Base-by-base conservation (phyloP, 78 protist genomes). In the slime mould (Dictyostelium discoideum) region DNA sequence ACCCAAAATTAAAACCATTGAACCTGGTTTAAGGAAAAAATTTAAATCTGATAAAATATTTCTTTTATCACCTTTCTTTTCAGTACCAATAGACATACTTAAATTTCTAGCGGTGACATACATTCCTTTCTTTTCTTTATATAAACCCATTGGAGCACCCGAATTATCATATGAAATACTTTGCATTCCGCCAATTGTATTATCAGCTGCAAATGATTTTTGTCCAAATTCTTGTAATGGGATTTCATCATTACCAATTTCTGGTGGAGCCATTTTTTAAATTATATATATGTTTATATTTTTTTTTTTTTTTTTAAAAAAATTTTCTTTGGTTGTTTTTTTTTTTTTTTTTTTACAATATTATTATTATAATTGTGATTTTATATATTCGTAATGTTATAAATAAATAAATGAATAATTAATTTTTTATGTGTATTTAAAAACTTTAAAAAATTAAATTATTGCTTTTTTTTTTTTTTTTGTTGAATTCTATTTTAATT, bases 11-110 rank as follows among this genome's bases (percentile, higher is more conserved):
- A 87, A 80, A 29, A 82, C 87, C 96, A 93, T 93, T 67, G 92
- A 86, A 72, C 96, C 96, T 18, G 96, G 96, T 77, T 85, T 92
- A 72, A 92, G 76, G 72, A 92, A 85, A 85, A 92, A 92, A 80
- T 83, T 92, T 69, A 89, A 54, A 81, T 89, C 94, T 32, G 13
- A 4, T 80, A 89, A 46, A 32, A 89, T 81, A 67, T 78, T 67
- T 67, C 72, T 89, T 22, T 6, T 6, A 69, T 85, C 42, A 29
- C 54, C 40, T 26, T 87, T 79, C 63, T 87, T 87, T 26, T 46
- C 93, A 16, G 86, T 10, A 26, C 93, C 93, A 11, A 89, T 86
- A 2, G 86, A 9, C 48, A 78, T 26, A 40, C 86, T 32, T n/a
- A 89, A 46, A 32, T 81, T 81, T 54, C 67, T 78, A 10, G 94